Conservation (phyloP, 2,329 filamentous ascomycete species). For the Scedosporium boydii region DNA sequence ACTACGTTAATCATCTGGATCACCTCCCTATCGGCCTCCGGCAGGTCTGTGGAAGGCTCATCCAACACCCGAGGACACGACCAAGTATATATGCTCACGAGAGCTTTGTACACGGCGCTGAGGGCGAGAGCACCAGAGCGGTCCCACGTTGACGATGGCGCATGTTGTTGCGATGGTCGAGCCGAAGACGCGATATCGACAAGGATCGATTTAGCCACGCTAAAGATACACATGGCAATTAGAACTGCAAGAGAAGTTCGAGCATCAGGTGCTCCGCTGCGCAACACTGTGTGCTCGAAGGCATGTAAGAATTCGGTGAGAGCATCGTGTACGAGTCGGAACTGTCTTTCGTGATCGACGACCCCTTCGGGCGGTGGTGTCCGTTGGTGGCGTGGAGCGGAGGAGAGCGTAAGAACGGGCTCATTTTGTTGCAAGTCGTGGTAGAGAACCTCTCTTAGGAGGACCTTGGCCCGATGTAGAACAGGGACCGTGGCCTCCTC, state of each 20-base stretch:
- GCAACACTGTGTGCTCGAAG: constrained; percentile 36
- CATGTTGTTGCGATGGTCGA: constrained; percentile 5
- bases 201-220: constrained; percentile 41
- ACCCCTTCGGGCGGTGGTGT: constrained; percentile 27
- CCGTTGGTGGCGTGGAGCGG: constrained; percentile 16
- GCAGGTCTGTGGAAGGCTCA: constrained; percentile 27
- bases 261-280: constrained; percentile 26
- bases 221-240: constrained; percentile 49
- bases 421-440: constrained; percentile 42
- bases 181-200: constrained; percentile 30
- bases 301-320: constrained; percentile 42
- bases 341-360: constrained; percentile 33
- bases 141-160: constrained; percentile 5
- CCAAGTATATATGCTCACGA: constrained; percentile 38
- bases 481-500: constrained; percentile 41
- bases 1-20: constrained; percentile 33
- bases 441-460: constrained; percentile 45
- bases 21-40: constrained; percentile 34
- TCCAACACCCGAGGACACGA: constrained; percentile 36
- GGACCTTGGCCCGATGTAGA: constrained; percentile 43
- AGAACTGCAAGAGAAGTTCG: constrained; percentile 43
- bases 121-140: constrained; percentile 16
- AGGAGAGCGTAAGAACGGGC: constrained; percentile 28
- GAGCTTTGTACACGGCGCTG: constrained; percentile 39
- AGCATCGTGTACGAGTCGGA: constrained; percentile 38